phyloP scores from a whole-genome alignment of 257 asterid genomes.

The Ocimum tenuiflorum region DNA sequence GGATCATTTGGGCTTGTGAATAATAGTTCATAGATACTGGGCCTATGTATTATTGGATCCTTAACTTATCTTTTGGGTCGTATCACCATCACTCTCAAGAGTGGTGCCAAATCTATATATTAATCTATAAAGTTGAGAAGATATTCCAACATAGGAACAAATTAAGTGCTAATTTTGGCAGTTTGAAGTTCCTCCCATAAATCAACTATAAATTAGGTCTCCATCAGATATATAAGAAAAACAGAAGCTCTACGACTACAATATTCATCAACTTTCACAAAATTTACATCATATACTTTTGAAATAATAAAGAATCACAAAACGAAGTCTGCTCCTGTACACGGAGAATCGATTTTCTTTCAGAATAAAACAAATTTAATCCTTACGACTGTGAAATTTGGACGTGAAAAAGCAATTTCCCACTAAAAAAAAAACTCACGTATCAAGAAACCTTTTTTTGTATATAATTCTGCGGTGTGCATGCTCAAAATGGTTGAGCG shows the following conservation, averaged over 20 bases:
- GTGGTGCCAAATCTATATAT: not conserved
- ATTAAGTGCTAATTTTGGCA: not conserved
- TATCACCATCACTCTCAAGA: no score
- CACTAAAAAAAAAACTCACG: not conserved
- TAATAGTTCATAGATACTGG: no score
- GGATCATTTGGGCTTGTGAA: no score
- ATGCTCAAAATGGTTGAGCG: no score
- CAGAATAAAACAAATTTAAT: not conserved
- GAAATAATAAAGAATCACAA: not conserved
- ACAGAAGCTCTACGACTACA: not conserved
- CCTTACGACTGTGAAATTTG: conserved; percentile 7
- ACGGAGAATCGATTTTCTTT: not conserved
- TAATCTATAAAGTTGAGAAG: not conserved
- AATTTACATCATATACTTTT: conserved; percentile 5
- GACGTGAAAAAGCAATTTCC: not conserved
- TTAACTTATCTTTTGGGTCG: no score
- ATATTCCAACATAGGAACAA: not conserved
- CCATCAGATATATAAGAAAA: conserved; percentile 8
- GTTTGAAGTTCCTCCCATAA: not conserved
- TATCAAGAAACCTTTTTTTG: conserved; percentile 3
- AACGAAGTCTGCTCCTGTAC: not conserved
- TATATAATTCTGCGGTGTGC: no score
- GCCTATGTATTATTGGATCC: no score
- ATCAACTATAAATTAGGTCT: not conserved
- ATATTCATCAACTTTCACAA: not conserved